Percentiles rank a stretch among this genome's conserved stretches.
phyloP scores from a whole-genome alignment of 1,284 basidiomycete species.

The Malassezia equina region DNA sequence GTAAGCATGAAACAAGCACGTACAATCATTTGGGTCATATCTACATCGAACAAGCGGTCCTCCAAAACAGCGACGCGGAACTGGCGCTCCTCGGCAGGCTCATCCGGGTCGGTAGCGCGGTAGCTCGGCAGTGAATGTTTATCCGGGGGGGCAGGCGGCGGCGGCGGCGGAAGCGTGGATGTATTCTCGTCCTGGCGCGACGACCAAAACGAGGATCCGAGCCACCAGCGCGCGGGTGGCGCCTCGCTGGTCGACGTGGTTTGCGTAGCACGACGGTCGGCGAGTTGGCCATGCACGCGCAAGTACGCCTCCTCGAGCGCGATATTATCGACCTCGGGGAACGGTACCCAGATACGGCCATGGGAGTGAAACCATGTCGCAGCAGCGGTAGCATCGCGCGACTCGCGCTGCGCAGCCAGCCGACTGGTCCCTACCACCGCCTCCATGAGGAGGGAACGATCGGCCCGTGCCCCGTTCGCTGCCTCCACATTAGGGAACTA shows the following conservation, averaged over 20 bases:
- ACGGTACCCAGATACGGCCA: conserved; percentile 33
- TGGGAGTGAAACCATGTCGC: conserved; percentile 38
- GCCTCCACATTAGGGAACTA: not conserved
- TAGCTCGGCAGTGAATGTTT: conserved; percentile 6
- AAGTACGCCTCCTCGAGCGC: conserved; percentile 30
- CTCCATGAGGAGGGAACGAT: not conserved
- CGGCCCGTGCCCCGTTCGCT: not conserved
- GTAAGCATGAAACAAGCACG: not conserved
- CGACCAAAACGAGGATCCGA: not conserved
- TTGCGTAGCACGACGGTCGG: not conserved
- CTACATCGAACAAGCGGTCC: conserved; percentile 44
- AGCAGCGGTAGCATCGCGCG: not conserved
- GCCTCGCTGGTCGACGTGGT: not conserved
- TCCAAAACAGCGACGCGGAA: conserved; percentile 40
- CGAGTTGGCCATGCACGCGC: conserved; percentile 22
- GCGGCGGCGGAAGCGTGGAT: conserved; percentile 9
- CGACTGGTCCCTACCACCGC: not conserved
- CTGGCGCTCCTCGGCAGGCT: conserved; percentile 23
- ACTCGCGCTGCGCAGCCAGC: not conserved
- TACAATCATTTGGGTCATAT: conserved; percentile 32
- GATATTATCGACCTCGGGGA: conserved; percentile 29
- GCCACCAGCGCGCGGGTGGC: not conserved
- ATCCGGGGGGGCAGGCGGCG: conserved; percentile 6
- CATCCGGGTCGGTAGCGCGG: conserved; percentile 33
- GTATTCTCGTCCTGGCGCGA: not conserved